phyloP scores from a whole-genome alignment of 208 protist species.

The Acanthamoeba healyi region DNA sequence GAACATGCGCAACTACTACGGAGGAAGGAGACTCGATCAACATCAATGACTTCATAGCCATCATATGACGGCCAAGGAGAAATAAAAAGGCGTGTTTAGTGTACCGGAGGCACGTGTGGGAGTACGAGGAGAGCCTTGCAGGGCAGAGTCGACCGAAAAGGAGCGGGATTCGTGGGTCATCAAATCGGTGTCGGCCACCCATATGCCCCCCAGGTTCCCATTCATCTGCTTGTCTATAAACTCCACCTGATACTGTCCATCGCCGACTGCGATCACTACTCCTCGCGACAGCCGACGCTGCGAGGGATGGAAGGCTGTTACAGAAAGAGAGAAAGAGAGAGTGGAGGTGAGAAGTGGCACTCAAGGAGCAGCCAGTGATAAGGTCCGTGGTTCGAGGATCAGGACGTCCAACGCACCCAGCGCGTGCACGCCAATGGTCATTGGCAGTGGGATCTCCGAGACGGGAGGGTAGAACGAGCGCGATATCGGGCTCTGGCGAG shows the following conservation, averaged over 20 bases:
- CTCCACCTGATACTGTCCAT: slow-evolving; percentile 47
- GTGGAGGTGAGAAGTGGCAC: too few relatives aligned
- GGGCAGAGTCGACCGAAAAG: not conserved
- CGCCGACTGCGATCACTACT: slow-evolving; percentile 6
- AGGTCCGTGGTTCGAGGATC: not conserved
- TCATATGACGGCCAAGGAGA: too few relatives aligned
- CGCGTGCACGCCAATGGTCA: slow-evolving; percentile 7
- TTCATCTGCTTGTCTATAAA: slow-evolving; percentile 42
- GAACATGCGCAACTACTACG: not conserved
- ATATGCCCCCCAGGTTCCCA: not conserved
- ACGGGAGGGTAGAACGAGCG: slow-evolving; percentile 41
- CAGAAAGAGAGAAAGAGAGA: not conserved
- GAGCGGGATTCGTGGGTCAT: slow-evolving; percentile 21
- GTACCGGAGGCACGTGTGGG: slow-evolving; percentile 27
- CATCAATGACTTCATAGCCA: not conserved
- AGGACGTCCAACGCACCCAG: not conserved
- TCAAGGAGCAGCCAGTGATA: not conserved
- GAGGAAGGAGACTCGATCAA: not conserved
- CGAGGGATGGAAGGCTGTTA: slow-evolving; percentile 29
- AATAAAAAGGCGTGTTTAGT: too few relatives aligned
- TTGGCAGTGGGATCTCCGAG: not conserved
- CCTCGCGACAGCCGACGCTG: slow-evolving; percentile 19
- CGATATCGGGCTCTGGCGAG: slow-evolving; percentile 49
- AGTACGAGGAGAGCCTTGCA: not conserved
- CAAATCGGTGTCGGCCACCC: not conserved